These are phyloP conservation scores for Lactarius psammicola DNA, from an alignment of 768 basidiomycete species.

Conservation along the genomic window DNA sequence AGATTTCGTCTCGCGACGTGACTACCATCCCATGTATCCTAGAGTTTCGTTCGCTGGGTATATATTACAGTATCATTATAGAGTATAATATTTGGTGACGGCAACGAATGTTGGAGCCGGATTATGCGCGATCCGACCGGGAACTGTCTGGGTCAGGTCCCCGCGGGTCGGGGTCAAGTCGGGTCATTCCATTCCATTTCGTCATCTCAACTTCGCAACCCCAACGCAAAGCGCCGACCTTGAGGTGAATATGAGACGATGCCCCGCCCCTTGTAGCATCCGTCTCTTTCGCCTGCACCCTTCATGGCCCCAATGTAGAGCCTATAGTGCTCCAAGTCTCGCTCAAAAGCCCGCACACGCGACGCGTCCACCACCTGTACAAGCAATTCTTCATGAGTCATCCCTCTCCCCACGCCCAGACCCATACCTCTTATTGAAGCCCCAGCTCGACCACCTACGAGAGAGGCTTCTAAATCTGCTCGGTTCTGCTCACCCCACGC, in stretches of 20 bases:
- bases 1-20: not conserved
- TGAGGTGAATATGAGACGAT: conserved; percentile 23
- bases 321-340: conserved; percentile 19
- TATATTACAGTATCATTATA: conserved; percentile 23
- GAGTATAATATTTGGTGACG: conserved; percentile 5
- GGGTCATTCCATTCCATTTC: not conserved
- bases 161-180: not conserved
- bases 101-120: not conserved
- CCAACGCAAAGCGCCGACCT: not conserved
- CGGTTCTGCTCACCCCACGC: conserved; percentile 84
- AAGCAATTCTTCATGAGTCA: conserved; percentile 4
- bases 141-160: not conserved
- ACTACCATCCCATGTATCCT: conserved; percentile 15
- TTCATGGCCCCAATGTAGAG: not conserved
- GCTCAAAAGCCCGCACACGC: conserved; percentile 20
- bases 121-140: not conserved
- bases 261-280: conserved; percentile 6
- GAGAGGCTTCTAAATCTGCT: conserved; percentile 72
- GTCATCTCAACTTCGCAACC: not conserved
- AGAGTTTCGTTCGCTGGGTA: conserved; percentile 6
- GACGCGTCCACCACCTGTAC: conserved; percentile 2
- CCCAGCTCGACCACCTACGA: conserved; percentile 71
- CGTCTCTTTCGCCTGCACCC: conserved; percentile 4
- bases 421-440: conserved; percentile 66
- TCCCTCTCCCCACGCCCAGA: conserved; percentile 43